Base-by-base conservation (phyloP, 2,329 filamentous ascomycete genomes). In the Teratosphaeria viscida region DNA sequence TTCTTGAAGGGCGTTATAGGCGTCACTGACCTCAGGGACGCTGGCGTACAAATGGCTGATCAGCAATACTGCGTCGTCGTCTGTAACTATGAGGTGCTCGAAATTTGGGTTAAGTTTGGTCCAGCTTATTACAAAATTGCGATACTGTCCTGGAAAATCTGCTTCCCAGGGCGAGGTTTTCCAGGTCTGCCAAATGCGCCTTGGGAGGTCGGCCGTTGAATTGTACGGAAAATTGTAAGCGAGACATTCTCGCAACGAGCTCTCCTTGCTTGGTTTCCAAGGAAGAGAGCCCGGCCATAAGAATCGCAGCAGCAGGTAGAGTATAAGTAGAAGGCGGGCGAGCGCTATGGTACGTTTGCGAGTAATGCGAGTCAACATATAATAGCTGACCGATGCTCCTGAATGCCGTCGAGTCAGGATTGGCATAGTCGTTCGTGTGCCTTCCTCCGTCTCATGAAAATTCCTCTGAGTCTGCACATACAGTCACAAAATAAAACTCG, bases 141-240 rank as follows among this genome's bases (percentile, higher is more conserved):
- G 86, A 71, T 96, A 92, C 23, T 79, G 77, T 63, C 87, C 83
- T 10, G 75, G 76, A 71, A 99, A 99, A 62, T 89, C 81, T 56
- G 83, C 80, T 23, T 90, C 88, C 1, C 86, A 82, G 0, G 92
- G 92, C 0, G 85, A 88, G 70, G 84, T 86, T 74, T 95, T 96
- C 94, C 94, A 99, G 14, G 94, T 99, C 80, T 99, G 94, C 94
- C 94, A 99, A 71, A 99, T 95, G 78, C 96, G 97, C 59, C 91
- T 92, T 2, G 94, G 94, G 73, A 97, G 97, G 73, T 92, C 95
- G 66, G 81, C 75, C 70, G 91, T 85, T 63, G 92, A 81, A 70
- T 96, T 89, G 79, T 97, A 99, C 19, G 92, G 90, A 75, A 94
- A 97, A 67, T 94, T 88, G 77, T 95, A 96, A 57, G 86, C 87